Evolutionary conservation across 768 basidiomycete species (phyloP).

Genomic region (Ramaria sp.): DNA sequence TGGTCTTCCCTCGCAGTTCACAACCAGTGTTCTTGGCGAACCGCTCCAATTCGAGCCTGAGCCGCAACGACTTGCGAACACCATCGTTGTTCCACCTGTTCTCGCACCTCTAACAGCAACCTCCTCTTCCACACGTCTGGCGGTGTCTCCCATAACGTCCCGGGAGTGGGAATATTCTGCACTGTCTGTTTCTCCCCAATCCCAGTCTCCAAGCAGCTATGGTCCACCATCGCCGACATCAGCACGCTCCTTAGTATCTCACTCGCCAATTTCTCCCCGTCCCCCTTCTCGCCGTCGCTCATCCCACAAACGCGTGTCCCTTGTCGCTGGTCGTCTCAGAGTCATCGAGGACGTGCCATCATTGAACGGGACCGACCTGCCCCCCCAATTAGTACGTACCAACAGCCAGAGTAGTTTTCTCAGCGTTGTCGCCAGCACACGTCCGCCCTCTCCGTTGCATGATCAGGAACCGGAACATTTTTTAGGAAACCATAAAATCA

Average conservation of each 20-base stretch:
- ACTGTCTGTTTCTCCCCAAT: no score
- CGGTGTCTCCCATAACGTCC: constrained; percentile 38
- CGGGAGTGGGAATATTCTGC: no score
- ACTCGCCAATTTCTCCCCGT: constrained; percentile 3
- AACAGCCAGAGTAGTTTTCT: constrained; percentile 53
- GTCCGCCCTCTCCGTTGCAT: constrained; percentile 48
- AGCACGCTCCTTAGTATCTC: not conserved
- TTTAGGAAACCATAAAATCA: constrained; percentile 60
- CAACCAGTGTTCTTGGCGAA: constrained; percentile 9
- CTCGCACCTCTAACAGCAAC: constrained; percentile 17
- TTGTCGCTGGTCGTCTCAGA: constrained; percentile 71
- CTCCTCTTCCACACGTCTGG: constrained; percentile 25
- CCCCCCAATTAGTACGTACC: constrained; percentile 54
- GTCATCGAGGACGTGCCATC: constrained; percentile 70
- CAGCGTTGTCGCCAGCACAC: constrained; percentile 46
- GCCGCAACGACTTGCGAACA: constrained; percentile 19
- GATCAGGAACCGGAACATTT: constrained; percentile 26
- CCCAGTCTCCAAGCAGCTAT: constrained; percentile 17
- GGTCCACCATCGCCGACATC: constrained; percentile 3
- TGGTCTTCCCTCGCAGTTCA: constrained; percentile 4
- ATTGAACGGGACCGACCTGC: constrained; percentile 33
- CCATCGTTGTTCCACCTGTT: constrained; percentile 19
- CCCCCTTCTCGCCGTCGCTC: constrained; percentile 45
- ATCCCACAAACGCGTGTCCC: constrained; percentile 75
- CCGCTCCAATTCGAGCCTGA: constrained; percentile 7